Evolutionary conservation across 371 early-diverging fungal genomes (phyloP), one percentile per base, ranked within the genome.

Genomic region (Haplosporangium sp.): DNA sequence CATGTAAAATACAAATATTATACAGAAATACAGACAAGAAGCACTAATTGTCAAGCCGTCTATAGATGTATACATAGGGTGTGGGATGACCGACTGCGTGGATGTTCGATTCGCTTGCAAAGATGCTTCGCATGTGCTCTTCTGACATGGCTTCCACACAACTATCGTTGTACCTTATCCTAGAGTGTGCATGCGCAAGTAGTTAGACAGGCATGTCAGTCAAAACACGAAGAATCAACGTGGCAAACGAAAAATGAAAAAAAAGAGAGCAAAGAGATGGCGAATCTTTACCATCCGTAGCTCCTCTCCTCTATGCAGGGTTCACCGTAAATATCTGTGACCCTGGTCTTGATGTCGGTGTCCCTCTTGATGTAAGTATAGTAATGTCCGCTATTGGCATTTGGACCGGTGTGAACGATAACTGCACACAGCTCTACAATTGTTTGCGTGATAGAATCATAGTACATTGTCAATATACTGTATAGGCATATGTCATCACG

Each of bases 81-180:
- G 75, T 75, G 12, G 70, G 70, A 2, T 29, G 29, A 2, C 4
- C 29, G 29, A 29, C 29, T 29, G 29, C 4, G 29, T 29, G 29
- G 29, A 29, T 29, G 29, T 4, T 29, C 29, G 29, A 29, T 29
- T 29, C 29, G 29, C 4, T 72, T 36, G 68, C 70, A 42, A 76
- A 71, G 8, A 76, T 18, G 18, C 54, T 52, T 1, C 51, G 61
- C 71, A 76, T 76, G n/a, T 70, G 71, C 16, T 67, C 64, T 6
- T 71, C 67, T 12, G 77, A 67, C 5, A 67, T 54, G 2, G 68
- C 68, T 7, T 67, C 64, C 37, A 76, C 77, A 0, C n/a, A 40
- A 23, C 67, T 56, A 47, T 76, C 77, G 16, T 76, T 76, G 64
- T 71, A 76, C 55, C 70, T 70, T 12, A 76, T 23, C 77, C 77